Evolutionary conservation across 2,329 filamentous ascomycete species (phyloP).

Genomic region (Colletotrichum sp.): DNA sequence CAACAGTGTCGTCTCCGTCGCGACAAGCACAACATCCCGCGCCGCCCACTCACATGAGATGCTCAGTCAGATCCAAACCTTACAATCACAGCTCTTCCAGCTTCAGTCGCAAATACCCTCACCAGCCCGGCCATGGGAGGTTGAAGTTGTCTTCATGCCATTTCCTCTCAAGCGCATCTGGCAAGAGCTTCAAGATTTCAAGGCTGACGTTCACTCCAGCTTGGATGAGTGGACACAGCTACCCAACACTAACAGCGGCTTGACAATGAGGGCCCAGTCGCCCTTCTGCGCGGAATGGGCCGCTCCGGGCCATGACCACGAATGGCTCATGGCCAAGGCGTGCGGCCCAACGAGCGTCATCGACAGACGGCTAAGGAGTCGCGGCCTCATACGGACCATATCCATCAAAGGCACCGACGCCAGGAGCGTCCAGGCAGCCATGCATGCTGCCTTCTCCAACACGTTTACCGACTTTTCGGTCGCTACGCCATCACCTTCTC

Average conservation of each 20-base stretch:
- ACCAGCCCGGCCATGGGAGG: conserved; percentile 67
- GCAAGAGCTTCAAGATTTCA: conserved; percentile 56
- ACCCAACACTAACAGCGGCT: conserved; percentile 50
- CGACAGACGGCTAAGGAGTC: conserved; percentile 75
- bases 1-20: conserved; percentile 51
- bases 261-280: conserved; percentile 51
- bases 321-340: conserved; percentile 73
- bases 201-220: conserved; percentile 33
- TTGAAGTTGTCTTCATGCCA: conserved; percentile 79
- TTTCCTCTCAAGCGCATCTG: conserved; percentile 66
- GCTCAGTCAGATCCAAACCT: conserved; percentile 52
- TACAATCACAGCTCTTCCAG: conserved; percentile 56
- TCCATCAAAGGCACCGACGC: conserved; percentile 68
- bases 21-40: conserved; percentile 45
- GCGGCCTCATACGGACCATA: conserved; percentile 72
- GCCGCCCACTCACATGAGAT: conserved; percentile 50
- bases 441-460: conserved; percentile 66
- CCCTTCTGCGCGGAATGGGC: conserved; percentile 54
- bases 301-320: conserved; percentile 49
- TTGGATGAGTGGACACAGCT: conserved; percentile 62
- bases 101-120: conserved; percentile 70
- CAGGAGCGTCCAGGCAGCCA: conserved; percentile 68
- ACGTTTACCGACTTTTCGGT: conserved; percentile 50
- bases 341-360: conserved; percentile 67
- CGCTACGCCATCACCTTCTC: not conserved